These are phyloP conservation scores for Talaromyces ruber DNA, from an alignment of 495 filamentous ascomycete species.

Conservation along the genomic window DNA sequence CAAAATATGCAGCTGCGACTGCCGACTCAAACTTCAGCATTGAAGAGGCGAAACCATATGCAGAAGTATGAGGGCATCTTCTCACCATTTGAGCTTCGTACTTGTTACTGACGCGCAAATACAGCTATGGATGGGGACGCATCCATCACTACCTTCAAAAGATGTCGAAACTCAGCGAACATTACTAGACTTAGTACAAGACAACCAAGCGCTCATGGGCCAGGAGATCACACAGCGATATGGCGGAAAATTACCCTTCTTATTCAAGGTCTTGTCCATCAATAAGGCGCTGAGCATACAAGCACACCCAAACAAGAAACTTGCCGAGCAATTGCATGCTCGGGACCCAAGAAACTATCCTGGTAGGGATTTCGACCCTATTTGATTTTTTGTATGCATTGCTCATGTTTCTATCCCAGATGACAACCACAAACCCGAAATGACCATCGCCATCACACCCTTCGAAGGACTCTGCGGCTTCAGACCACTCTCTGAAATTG, in stretches of 20 bases:
- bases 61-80: conserved; percentile 52
- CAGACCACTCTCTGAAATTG: conserved; percentile 76
- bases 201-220: conserved; percentile 77
- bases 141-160: conserved; percentile 89
- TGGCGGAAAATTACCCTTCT: conserved; percentile 77
- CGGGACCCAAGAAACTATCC: conserved; percentile 91
- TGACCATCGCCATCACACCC: conserved; percentile 93
- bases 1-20: conserved; percentile 69
- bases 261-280: conserved; percentile 95
- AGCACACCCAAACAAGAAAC: conserved; percentile 95
- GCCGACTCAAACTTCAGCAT: conserved; percentile 62
- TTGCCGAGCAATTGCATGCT: conserved; percentile 81
- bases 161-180: conserved; percentile 78
- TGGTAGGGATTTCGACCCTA: conserved; percentile 28
- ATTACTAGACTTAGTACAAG: conserved; percentile 80
- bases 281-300: conserved; percentile 93
- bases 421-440: conserved; percentile 99
- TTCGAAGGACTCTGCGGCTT: conserved; percentile 97
- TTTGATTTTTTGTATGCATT: background rate
- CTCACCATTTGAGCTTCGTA: conserved; percentile 14
- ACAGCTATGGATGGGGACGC: conserved; percentile 98
- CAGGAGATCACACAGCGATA: conserved; percentile 61
- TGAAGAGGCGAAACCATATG: conserved; percentile 72
- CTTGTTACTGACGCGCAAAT: background rate
- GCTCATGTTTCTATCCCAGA: conserved; percentile 36